phyloP scores from a whole-genome alignment of 179 eudicot species.

The Carnegiea gigantea region DNA sequence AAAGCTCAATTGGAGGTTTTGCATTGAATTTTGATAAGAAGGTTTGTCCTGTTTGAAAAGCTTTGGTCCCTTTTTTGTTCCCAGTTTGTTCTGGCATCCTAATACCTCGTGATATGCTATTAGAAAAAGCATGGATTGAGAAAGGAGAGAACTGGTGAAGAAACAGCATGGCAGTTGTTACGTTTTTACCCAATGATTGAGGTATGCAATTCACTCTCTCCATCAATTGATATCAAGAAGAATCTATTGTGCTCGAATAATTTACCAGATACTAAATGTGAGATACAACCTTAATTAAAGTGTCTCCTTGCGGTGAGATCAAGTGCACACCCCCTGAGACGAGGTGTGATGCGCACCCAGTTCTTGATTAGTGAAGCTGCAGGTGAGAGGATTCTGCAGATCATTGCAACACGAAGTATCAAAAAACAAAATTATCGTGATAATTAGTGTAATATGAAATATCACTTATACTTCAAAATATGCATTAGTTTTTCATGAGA shows the following conservation, averaged over 20 bases:
- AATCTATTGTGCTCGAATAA: background rate
- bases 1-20: slow-evolving; percentile 64
- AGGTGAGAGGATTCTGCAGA: background rate
- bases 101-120: slow-evolving; percentile 17
- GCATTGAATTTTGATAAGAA: slow-evolving; percentile 81
- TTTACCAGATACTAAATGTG: background rate
- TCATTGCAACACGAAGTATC: background rate
- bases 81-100: slow-evolving; percentile 11
- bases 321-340: background rate
- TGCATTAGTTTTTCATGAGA: too few relatives aligned
- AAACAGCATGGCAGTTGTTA: slow-evolving; percentile 73
- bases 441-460: too few relatives aligned
- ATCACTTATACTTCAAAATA: too few relatives aligned
- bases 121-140: slow-evolving; percentile 83
- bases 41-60: slow-evolving; percentile 39
- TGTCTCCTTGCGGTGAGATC: background rate
- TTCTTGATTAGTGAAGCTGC: background rate
- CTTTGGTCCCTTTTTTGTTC: slow-evolving; percentile 2
- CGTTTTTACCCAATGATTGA: slow-evolving; percentile 95
- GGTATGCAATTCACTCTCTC: slow-evolving; percentile 39
- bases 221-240: background rate
- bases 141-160: slow-evolving; percentile 85
- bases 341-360: background rate
- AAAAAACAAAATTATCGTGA: too few relatives aligned
- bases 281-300: background rate